Base-by-base conservation (phyloP, 129 eudicot genomes). In the Erigeron canadensis region DNA sequence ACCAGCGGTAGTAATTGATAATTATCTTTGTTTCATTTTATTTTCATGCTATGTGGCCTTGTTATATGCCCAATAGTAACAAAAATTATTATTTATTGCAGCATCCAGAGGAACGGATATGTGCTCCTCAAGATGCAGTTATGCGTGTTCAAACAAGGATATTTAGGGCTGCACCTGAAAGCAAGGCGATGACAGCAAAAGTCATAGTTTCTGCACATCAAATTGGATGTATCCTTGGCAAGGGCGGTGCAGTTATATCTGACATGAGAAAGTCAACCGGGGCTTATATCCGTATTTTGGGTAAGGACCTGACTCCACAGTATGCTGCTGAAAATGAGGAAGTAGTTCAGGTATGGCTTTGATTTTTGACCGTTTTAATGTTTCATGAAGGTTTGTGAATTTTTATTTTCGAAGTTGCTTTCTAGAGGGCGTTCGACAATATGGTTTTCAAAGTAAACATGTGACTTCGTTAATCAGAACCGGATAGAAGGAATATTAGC, bases 181-280 rank as follows among this genome's bases (percentile, higher is more conserved):
- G 77, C 83, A 85, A 87, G 77, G 89, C 56, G 2, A 72, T 82
- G 67, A 69, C 77, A 10, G 92, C 95, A 40, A 89, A 84, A 81
- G 59, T 94, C 61, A 85, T 94, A 74, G 92, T 94, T 65, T 84
- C 89, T 28, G 87, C 98, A 70, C 80, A 84, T 87, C 98, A 94
- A 77, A 89, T 94, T 75, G 98, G 98, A 65, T 94, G 99, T 72
- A 84, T 94, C 55, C 87, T 94, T 75, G 99, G 97, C n/a, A 94
- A 90, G 72, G 96, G 96, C 34, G 99, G 99, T 65, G 70, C 96
- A 16, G 85, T 94, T 62, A 90, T 94, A 68, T 73, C 93, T 59
- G 97, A 94, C 74, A 90, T 94, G 96, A 86, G 99, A 75, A 90
- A 94, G 69, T 81, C 84, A 44, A 85, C 97, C 41, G 94, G 99